These are phyloP conservation scores for Tulasnella sp. DNA, from an alignment of 768 basidiomycete genomes.

Conservation along the genomic window DNA sequence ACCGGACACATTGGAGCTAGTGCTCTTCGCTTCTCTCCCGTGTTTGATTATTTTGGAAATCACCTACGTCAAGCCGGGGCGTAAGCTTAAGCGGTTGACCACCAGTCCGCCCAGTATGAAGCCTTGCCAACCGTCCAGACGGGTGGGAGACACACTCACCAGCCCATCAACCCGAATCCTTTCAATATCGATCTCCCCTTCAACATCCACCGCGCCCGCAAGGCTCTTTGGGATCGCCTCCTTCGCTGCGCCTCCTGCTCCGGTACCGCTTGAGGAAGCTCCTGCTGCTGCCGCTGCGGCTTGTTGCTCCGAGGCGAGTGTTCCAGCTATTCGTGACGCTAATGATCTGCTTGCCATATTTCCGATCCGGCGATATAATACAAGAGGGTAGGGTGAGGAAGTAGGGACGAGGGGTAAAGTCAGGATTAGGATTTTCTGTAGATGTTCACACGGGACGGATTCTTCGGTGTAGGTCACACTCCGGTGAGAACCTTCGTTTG, in stretches of 20 bases:
- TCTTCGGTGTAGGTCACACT: neutral
- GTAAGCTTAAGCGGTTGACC: slow-evolving; percentile 18
- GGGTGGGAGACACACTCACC: slow-evolving; percentile 48
- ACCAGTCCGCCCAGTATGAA: neutral
- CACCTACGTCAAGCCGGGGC: slow-evolving; percentile 51
- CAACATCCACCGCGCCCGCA: slow-evolving; percentile 90
- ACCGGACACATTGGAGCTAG: slow-evolving; percentile 64
- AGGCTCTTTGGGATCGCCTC: slow-evolving; percentile 90
- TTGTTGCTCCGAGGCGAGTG: slow-evolving; percentile 21
- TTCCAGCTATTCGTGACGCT: slow-evolving; percentile 16
- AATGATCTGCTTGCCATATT: slow-evolving; percentile 13
- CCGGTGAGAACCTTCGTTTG: neutral
- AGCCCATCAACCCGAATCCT: slow-evolving; percentile 81
- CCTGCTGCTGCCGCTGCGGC: slow-evolving; percentile 84
- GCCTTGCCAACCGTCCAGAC: slow-evolving; percentile 20
- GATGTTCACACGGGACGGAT: slow-evolving; percentile 1
- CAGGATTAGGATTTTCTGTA: slow-evolving; percentile 12
- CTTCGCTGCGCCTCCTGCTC: slow-evolving; percentile 54
- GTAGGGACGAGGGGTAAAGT: neutral
- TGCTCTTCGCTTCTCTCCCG: slow-evolving; percentile 67
- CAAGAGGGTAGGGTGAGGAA: neutral
- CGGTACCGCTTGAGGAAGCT: slow-evolving; percentile 50
- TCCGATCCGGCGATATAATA: neutral
- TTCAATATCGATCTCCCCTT: slow-evolving; percentile 78
- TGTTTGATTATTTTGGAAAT: slow-evolving; percentile 94